Evolutionary conservation across 1,139 yeast species (phyloP), one percentile per base, ranked within the genome.

Genomic region (Suhomyces bolitotheri): DNA sequence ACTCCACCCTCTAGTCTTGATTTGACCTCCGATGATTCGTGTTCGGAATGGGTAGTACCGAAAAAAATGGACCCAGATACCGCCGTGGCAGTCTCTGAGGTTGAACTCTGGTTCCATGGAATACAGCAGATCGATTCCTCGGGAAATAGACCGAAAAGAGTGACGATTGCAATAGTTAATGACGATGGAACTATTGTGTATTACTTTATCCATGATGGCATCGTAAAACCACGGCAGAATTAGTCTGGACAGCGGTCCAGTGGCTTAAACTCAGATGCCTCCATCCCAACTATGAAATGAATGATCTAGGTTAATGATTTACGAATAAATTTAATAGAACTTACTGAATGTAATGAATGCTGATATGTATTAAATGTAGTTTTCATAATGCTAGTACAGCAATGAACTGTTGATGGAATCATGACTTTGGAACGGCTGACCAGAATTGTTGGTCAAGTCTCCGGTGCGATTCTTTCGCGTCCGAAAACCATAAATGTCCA

Each of bases 181-280:
- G 69, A 70, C 36, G 90, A 82, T 53, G 81, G 85, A 0, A 79
- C 88, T 0, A 70, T 83, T 3, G 83, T 81, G 5, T 83, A 80
- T 49, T 82, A 82, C 50, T 71, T 78, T 47, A 69, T 81, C 24
- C 75, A 80, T 50, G 73, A 74, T 42, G 89, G 87, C 1, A 62
- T 82, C 12, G 74, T 71, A 7, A 75, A 72, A 51, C 89, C 89
- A 3, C 60, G 77, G 25, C 72, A 72, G 48, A 76, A 76, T 47
- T 77, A 16, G 16, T 12, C 14, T 10, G 6, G 16, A n/a, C n/a
- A n/a, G n/a, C n/a, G n/a, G n/a, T n/a, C n/a, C n/a, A n/a, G n/a
- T n/a, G n/a, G n/a, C n/a, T n/a, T n/a, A n/a, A n/a, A n/a, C n/a
- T n/a, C n/a, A n/a, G n/a, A n/a, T n/a, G n/a, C n/a, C n/a, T n/a